These are phyloP conservation scores for Curvularia sp. DNA, from an alignment of 2,329 filamentous ascomycete species.

Conservation along the genomic window DNA sequence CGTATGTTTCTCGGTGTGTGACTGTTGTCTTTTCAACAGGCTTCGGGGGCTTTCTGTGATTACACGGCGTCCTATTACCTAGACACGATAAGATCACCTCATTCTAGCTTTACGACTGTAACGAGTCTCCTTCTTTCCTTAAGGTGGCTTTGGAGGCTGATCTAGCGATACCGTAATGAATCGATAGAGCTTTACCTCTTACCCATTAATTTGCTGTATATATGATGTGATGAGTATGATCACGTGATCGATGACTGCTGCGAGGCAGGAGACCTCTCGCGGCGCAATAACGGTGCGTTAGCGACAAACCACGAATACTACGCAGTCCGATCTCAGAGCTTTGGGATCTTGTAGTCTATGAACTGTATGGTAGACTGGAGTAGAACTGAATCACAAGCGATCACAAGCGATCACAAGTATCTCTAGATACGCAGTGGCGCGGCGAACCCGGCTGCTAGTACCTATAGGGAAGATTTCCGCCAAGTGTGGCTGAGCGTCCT, in stretches of 20 bases:
- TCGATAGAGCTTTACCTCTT: conserved; percentile 9
- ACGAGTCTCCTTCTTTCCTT: conserved; percentile 40
- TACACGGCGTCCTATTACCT: conserved; percentile 1
- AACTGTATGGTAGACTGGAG: not conserved
- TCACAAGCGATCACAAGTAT: not conserved
- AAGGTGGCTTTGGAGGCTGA: conserved; percentile 22
- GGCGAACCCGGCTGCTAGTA: conserved; percentile 6
- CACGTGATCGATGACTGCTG: not conserved
- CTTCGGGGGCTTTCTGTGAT: conserved; percentile 13
- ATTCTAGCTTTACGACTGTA: conserved; percentile 25
- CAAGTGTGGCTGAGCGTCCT: conserved; percentile 17
- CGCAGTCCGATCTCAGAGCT: not conserved
- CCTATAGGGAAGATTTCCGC: not conserved
- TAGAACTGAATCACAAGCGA: not conserved
- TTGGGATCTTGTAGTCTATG: not conserved
- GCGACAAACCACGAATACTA: not conserved
- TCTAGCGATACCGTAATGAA: conserved; percentile 22
- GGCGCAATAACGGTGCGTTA: not conserved
- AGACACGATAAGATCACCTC: conserved; percentile 5
- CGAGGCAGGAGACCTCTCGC: not conserved
- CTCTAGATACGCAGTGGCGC: conserved; percentile 2
- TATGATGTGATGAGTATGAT: not conserved
- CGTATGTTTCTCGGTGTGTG: not conserved
- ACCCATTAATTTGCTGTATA: not conserved
- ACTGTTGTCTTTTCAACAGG: conserved; percentile 3